Conservation (phyloP, 768 basidiomycete species). For the Lactifluus pinguis region DNA sequence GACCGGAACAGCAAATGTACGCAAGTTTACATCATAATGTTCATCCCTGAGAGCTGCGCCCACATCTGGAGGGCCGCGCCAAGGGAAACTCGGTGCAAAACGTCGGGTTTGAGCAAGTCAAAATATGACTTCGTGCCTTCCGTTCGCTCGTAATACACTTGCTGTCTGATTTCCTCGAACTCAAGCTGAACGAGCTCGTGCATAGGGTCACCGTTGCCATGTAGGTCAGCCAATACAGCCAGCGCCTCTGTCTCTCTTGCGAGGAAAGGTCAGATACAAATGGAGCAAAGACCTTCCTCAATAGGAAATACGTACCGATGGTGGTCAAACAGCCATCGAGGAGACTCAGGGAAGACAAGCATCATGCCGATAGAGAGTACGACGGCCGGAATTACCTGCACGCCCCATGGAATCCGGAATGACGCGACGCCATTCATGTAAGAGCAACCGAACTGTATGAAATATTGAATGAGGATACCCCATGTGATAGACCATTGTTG, state of each 20-base stretch:
- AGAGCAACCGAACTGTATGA: slow-evolving; percentile 34
- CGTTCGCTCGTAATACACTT: slow-evolving; percentile 50
- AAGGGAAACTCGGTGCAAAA: slow-evolving; percentile 61
- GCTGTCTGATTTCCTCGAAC: slow-evolving; percentile 53
- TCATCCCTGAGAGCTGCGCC: slow-evolving; percentile 71
- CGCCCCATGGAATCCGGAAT: slow-evolving; percentile 74
- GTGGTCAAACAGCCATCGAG: slow-evolving; percentile 63
- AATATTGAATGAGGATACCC: slow-evolving; percentile 10
- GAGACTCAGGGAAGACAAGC: slow-evolving; percentile 54
- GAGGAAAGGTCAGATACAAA: background rate
- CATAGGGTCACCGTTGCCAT: slow-evolving; percentile 51
- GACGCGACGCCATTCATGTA: slow-evolving; percentile 62
- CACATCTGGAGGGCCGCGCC: slow-evolving; percentile 72
- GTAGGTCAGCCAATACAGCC: slow-evolving; percentile 65
- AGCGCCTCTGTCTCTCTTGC: slow-evolving; percentile 52
- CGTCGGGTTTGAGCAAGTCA: slow-evolving; percentile 57
- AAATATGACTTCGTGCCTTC: slow-evolving; percentile 64
- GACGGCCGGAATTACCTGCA: slow-evolving; percentile 73
- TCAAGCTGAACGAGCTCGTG: slow-evolving; percentile 60
- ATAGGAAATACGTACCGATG: slow-evolving; percentile 31
- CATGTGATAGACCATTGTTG: slow-evolving; percentile 51
- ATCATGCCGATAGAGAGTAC: slow-evolving; percentile 58
- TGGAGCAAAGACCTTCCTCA: background rate
- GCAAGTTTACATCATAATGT: slow-evolving; percentile 64
- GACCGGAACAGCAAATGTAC: background rate